Evolutionary conservation across 2,329 filamentous ascomycete species (phyloP), one percentile per base, ranked within the genome.

Genomic region (Beauveria bassiana): DNA sequence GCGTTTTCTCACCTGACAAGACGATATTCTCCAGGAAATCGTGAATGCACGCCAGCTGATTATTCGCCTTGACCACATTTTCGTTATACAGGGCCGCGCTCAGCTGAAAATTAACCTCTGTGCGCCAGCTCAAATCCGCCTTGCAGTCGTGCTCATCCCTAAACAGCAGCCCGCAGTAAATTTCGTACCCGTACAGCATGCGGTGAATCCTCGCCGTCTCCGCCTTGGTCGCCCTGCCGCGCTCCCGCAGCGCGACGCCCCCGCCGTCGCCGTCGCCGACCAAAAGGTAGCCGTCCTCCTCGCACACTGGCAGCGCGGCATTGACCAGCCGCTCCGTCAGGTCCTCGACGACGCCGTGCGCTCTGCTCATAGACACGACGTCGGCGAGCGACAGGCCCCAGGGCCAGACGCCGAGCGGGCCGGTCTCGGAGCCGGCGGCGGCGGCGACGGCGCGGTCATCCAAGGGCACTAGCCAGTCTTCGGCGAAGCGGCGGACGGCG

Each of bases 311-410:
- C 38, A 52, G 58, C 26, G 49, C 28, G 1, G 49, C 26, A 5
- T 20, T 20, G 12, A 60, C 49, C 6, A 60, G 26, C 10, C 10
- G n/a, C 40, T 9, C 8, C 12, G 49, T 53, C 18, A 60, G 31
- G 12, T 52, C 38, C 58, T 52, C 58, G 43, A 60, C 58, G 28
- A 53, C 20, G 47, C 40, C 58, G 28, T 60, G 58, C n/a, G 42
- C 40, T n/a, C 22, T 34, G 49, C 58, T 60, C 58, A 60, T 60
- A 40, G 38, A 18, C 10, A 53, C 58, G 40, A 60, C 49, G 50
- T 60, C 58, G 24, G 38, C 24, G 10, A 53, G 58, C n/a, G 58
- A 53, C 24, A 60, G 40, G 18, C 58, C 58, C 58, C 58, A 60
- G 5, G 58, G 58, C 58, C 58, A 60, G 22, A 60, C 12, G 24